A percentile compares a stretch with the other conserved stretches of the same genome.
phyloP scores from a whole-genome alignment of 768 basidiomycete species.

The Clitopilus passeckerianus region DNA sequence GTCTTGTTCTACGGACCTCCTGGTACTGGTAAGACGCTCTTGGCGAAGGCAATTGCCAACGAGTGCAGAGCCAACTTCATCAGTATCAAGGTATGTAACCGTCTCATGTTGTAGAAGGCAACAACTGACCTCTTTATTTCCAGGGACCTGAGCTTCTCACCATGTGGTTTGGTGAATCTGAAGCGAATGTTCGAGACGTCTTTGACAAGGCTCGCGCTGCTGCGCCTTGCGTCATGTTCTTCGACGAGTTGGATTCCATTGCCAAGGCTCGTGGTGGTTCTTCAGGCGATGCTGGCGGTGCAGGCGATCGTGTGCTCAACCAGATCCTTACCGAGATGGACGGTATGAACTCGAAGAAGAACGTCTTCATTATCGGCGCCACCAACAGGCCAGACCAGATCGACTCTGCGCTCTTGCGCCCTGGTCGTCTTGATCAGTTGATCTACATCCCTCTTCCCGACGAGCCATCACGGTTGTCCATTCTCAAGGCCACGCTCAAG shows the following conservation, averaged over 20 bases:
- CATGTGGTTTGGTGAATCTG: slow-evolving; percentile 99
- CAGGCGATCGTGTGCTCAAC: slow-evolving; percentile 96
- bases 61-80: slow-evolving; percentile 99
- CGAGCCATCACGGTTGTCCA: slow-evolving; percentile 85
- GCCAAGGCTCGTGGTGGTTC: slow-evolving; percentile 91
- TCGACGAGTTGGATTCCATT: slow-evolving; percentile 98
- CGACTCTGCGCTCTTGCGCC: slow-evolving; percentile 88
- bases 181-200: slow-evolving; percentile 98
- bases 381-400: slow-evolving; percentile 98
- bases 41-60: slow-evolving; percentile 98
- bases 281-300: slow-evolving; percentile 89
- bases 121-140: slow-evolving; percentile 10
- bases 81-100: slow-evolving; percentile 76
- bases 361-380: slow-evolving; percentile 97
- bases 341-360: slow-evolving; percentile 98
- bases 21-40: slow-evolving; percentile 98
- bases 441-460: slow-evolving; percentile 99
- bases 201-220: slow-evolving; percentile 99
- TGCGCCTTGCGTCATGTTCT: slow-evolving; percentile 99
- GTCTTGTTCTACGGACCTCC: slow-evolving; percentile 99
- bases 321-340: slow-evolving; percentile 98
- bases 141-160: slow-evolving; percentile 95
- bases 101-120: background rate
- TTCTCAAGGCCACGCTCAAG: slow-evolving; percentile 87
- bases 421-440: slow-evolving; percentile 97